A percentile compares a stretch with the other conserved stretches of the same genome.
Conservation (phyloP, 2,329 filamentous ascomycete genomes). For the Cryphonectria nitschkei region DNA sequence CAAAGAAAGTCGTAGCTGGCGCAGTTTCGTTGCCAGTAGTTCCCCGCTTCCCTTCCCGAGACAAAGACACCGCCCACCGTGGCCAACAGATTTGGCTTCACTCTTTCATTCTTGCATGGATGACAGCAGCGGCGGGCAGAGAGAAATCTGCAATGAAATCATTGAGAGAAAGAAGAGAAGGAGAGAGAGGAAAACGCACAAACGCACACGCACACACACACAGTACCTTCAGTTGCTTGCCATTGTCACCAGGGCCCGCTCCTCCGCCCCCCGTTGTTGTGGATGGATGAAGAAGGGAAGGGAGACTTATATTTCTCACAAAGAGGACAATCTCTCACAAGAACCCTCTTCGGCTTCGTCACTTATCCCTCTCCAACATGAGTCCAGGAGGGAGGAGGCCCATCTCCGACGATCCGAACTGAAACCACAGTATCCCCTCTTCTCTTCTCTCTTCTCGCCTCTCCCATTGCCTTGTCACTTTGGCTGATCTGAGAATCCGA, state of each 20-base stretch:
- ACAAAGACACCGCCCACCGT: conserved; percentile 35
- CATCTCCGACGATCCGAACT: conserved; percentile 23
- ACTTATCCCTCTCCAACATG: conserved; percentile 28
- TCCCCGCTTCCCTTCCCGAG: conserved; percentile 49
- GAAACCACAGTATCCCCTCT: conserved; percentile 12
- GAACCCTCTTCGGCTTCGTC: conserved; percentile 27
- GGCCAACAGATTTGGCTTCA: conserved; percentile 23
- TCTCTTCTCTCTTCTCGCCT: neutral
- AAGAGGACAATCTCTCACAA: conserved; percentile 39
- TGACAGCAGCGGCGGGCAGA: conserved; percentile 28
- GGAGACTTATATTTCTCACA: conserved; percentile 32
- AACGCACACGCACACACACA: neutral
- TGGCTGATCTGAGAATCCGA: conserved; percentile 16
- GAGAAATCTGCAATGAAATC: conserved; percentile 30
- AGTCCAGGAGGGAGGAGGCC: conserved; percentile 15
- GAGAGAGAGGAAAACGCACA: neutral
- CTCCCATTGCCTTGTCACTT: conserved; percentile 20
- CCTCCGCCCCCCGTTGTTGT: neutral
- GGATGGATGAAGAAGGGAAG: conserved; percentile 25
- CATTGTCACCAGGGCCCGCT: conserved; percentile 32
- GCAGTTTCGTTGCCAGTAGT: conserved; percentile 39
- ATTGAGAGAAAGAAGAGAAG: conserved; percentile 31
- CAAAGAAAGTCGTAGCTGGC: conserved; percentile 35
- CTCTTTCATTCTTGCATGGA: conserved; percentile 25
- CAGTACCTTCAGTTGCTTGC: conserved; percentile 20